Base-by-base conservation (phyloP, 2,329 filamentous ascomycete genomes). In the Drechslerella coelobrocha region DNA sequence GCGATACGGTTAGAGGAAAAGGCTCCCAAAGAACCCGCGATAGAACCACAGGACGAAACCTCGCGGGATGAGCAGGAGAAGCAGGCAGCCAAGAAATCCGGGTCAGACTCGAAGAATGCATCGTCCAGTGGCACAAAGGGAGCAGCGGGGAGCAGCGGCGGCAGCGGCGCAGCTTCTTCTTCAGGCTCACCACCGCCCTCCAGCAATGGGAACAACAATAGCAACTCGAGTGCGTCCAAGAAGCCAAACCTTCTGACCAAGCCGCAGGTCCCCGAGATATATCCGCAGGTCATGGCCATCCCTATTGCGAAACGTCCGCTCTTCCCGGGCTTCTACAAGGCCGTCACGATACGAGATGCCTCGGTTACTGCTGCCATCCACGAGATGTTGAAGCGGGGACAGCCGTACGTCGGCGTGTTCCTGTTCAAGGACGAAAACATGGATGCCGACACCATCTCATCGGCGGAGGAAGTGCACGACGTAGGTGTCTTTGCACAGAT, bases 281-380 rank as follows among this genome's bases (percentile, higher is more conserved):
- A 99, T 78, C 94, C 94, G 2, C 94, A 97, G 78, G 92, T 99
- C 61, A 91, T 99, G 84, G 93, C 93, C 1, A 96, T 99, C 61
- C 94, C 94, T 6, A 97, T 99, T 76, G 90, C 91, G 26, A 92
- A 95, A 79, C 85, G 94, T 57, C 94, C 94, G 9, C 82, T 99
- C 10, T 99, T 97, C 80, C 94, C 94, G 0, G 94, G 94, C 0
- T 99, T 97, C 80, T 99, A 99, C 82, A 99, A 99, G 81, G 93
- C 94, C 8, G 94, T 99, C 75, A 99, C 93, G 2, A 96, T 99
- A 75, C 89, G 91, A 78, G 92, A 99, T 77, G 90, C 90, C 17
- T 90, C 94, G 75, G 94, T 99, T 34, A 89, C 92, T 12, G 87
- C 88, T 39, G 94, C 94, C 21, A 96, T 99, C 74, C 89, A 92